Evolutionary conservation across 2,329 filamentous ascomycete genomes (phyloP), one percentile per base, ranked within the genome.

Genomic region (Decorospora gaudefroyi): DNA sequence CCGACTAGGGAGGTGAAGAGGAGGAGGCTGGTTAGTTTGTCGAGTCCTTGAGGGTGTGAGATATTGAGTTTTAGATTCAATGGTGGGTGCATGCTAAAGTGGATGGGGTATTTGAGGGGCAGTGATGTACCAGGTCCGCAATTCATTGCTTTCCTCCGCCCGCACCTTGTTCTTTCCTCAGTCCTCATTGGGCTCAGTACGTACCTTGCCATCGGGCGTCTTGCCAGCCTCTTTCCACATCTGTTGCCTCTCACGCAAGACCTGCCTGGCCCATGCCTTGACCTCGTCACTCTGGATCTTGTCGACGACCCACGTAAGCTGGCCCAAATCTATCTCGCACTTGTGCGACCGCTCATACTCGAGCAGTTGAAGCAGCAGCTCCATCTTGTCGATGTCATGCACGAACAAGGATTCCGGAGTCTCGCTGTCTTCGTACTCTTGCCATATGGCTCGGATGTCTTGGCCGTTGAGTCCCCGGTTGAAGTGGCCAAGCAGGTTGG

Each of bases 331-430:
- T 26, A 90, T 70, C 52, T 75, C 72, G 18, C 82, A 82, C 42
- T 84, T 73, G 35, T 82, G 77, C 9, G 78, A 74, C 61, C 87
- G 85, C 80, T 99, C 93, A 65, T 99, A 99, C 72, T 99, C 93
- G 19, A 95, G 76, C 88, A 96, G 96, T 76, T 99, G 93, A 64
- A 95, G 75, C 49, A 99, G 74, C 55, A 99, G 76, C 75, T 99
- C 93, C 70, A 99, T 84, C 83, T 97, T 97, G 74, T 99, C 93
- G 46, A 99, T 83, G 69, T 99, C 93, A 69, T 99, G 93, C 29
- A 99, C 93, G 53, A 92, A 97, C 49, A 85, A 78, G 57, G 87
- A 88, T 68, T 99, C 92, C 10, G 85, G 74, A 6, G 93, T 97
- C 73, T 85, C 64, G 12, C 84, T 85, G 60, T 93, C 89, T 72